Evolutionary conservation across 78 protist genomes (phyloP).

Genomic region (Salpingoeca rosetta): DNA sequence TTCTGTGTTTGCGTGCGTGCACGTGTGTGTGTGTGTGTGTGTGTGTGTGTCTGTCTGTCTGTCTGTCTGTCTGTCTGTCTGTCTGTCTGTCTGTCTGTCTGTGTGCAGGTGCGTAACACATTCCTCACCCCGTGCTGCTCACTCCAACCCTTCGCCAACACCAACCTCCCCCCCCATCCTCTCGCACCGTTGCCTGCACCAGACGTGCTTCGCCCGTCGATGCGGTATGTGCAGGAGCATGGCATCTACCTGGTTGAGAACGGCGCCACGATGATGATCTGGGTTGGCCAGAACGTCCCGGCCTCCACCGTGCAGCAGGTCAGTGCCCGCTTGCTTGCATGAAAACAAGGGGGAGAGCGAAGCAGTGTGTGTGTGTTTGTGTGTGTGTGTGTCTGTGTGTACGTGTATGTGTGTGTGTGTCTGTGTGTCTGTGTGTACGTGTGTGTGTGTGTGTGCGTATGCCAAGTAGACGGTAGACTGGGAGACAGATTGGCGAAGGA

Average conservation of each 20-base stretch:
- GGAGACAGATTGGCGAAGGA: too few species aligned
- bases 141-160: too few species aligned
- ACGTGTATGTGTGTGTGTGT: too few species aligned
- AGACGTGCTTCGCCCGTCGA: background rate
- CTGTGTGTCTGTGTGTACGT: too few species aligned
- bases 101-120: background rate
- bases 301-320: background rate
- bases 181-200: background rate
- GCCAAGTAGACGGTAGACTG: too few species aligned
- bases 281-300: background rate
- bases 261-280: background rate
- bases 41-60: background rate
- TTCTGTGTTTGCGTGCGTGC: background rate
- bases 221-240: background rate
- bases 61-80: background rate
- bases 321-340: background rate
- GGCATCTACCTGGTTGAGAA: conserved; percentile 8
- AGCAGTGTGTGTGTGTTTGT: too few species aligned
- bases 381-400: too few species aligned
- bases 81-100: background rate
- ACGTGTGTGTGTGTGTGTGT: background rate
- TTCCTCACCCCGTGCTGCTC: background rate
- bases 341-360: too few species aligned
- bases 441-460: too few species aligned
- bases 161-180: too few species aligned